Conservation (phyloP, 768 basidiomycete genomes). For the Mycena rosella region DNA sequence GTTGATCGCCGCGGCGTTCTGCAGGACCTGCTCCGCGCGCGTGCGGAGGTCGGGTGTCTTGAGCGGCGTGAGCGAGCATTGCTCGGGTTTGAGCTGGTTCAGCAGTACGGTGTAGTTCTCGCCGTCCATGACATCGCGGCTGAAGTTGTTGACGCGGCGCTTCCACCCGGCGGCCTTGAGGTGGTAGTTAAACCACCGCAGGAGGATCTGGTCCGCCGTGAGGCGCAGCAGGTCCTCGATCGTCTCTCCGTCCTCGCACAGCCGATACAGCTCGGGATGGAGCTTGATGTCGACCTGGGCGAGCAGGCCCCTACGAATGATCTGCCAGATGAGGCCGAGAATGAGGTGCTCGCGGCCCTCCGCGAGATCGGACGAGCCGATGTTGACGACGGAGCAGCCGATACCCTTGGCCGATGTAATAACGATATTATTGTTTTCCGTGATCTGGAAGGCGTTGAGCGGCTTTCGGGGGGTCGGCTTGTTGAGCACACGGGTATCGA, state of each 20-base stretch:
- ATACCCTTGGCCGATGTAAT: slow-evolving; percentile 98
- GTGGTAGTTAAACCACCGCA: slow-evolving; percentile 99
- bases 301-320: slow-evolving; percentile 94
- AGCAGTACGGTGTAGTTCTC: slow-evolving; percentile 98
- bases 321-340: slow-evolving; percentile 98
- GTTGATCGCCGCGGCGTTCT: slow-evolving; percentile 93
- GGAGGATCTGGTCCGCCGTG: slow-evolving; percentile 96
- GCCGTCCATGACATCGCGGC: slow-evolving; percentile 95
- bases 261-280: slow-evolving; percentile 95
- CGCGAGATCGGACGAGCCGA: slow-evolving; percentile 92
- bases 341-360: slow-evolving; percentile 97
- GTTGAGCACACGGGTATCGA: slow-evolving; percentile 98
- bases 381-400: slow-evolving; percentile 98
- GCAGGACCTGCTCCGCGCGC: slow-evolving; percentile 94
- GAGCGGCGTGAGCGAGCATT: slow-evolving; percentile 92
- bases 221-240: slow-evolving; percentile 94
- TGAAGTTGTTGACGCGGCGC: slow-evolving; percentile 94
- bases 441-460: slow-evolving; percentile 98
- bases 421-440: slow-evolving; percentile 99
- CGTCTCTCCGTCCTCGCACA: slow-evolving; percentile 97
- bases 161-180: slow-evolving; percentile 95
- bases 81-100: slow-evolving; percentile 94
- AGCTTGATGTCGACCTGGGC: slow-evolving; percentile 98
- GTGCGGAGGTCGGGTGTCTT: slow-evolving; percentile 85
- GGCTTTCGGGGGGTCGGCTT: slow-evolving; percentile 84